Conservation (phyloP, 768 basidiomycete species). For the Austroboletus eburneus region DNA sequence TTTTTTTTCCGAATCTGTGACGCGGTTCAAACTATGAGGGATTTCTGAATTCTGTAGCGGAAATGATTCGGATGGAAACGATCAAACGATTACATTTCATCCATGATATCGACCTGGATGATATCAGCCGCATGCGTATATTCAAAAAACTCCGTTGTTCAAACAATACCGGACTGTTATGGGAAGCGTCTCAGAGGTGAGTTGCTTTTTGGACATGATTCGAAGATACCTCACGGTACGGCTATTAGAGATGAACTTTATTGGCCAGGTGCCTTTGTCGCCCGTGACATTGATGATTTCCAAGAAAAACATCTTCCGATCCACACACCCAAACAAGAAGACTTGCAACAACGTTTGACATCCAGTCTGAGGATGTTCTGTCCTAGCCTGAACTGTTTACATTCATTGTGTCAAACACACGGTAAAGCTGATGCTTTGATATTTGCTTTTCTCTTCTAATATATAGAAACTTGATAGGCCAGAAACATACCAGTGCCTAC, state of each 20-base stretch:
- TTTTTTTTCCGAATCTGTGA: not conserved
- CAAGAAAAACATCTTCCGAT: constrained; percentile 1
- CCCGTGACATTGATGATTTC: too few relatives aligned
- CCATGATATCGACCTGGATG: constrained; percentile 38
- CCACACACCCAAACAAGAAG: constrained; percentile 15
- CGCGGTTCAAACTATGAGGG: not conserved
- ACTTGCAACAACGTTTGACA: constrained; percentile 33
- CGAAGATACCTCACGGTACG: not conserved
- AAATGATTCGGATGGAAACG: constrained; percentile 46
- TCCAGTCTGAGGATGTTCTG: constrained; percentile 39
- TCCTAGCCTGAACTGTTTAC: constrained; percentile 42
- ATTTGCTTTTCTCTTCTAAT: too few relatives aligned
- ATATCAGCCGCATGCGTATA: constrained; percentile 23
- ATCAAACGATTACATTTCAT: constrained; percentile 35
- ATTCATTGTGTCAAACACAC: constrained; percentile 39
- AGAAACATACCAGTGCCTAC: constrained; percentile 1
- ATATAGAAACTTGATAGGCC: not conserved
- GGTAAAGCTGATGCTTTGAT: too few relatives aligned
- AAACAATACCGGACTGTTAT: constrained; percentile 37
- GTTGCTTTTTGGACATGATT: constrained; percentile 1
- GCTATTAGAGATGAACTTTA: constrained; percentile 35
- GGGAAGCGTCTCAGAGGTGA: constrained; percentile 42
- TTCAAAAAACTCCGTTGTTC: constrained; percentile 21
- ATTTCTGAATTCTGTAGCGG: constrained; percentile 30
- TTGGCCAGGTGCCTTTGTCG: constrained; percentile 34